Conservation (phyloP, 306 rosid species). For the Amphicarpaea edgeworthii region DNA sequence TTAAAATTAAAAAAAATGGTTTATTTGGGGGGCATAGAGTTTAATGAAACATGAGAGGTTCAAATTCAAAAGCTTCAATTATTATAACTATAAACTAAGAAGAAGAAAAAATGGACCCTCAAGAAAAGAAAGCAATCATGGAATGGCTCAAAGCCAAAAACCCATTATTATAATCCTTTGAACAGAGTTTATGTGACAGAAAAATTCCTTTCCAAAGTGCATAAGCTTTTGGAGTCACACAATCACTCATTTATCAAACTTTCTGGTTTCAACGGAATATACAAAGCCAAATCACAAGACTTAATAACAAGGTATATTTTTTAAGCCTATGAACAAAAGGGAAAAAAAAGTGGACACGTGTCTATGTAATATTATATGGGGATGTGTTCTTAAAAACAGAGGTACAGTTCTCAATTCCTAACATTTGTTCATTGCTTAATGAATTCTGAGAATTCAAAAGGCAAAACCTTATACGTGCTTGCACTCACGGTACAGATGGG, state of each 20-base stretch:
- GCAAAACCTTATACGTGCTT: background rate
- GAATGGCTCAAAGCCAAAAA: slow-evolving; percentile 36
- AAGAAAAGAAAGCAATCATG: background rate
- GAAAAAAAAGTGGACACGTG: background rate
- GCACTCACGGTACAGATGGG: background rate
- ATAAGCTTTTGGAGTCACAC: slow-evolving; percentile 49
- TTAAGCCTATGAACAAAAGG: background rate
- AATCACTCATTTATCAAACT: slow-evolving; percentile 34
- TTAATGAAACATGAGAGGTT: slow-evolving; percentile 7
- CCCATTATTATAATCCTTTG: slow-evolving; percentile 17
- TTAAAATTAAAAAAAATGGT: slow-evolving; percentile 3
- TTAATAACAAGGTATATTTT: slow-evolving; percentile 1
- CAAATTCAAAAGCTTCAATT: slow-evolving; percentile 41
- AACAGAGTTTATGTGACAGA: slow-evolving; percentile 44
- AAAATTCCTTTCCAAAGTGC: slow-evolving; percentile 44
- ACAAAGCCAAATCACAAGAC: slow-evolving; percentile 6
- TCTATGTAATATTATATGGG: background rate
- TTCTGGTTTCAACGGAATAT: slow-evolving; percentile 35
- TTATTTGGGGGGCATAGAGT: slow-evolving; percentile 42
- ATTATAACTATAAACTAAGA: slow-evolving; percentile 5
- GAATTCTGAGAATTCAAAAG: slow-evolving; percentile 7
- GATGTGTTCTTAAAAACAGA: slow-evolving; percentile 16
- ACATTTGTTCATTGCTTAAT: background rate
- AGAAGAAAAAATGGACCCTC: background rate
- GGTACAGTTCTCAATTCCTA: background rate